These are phyloP conservation scores for Planoprotostelium fungivorum DNA, from an alignment of 78 protist genomes.

Conservation along the genomic window DNA sequence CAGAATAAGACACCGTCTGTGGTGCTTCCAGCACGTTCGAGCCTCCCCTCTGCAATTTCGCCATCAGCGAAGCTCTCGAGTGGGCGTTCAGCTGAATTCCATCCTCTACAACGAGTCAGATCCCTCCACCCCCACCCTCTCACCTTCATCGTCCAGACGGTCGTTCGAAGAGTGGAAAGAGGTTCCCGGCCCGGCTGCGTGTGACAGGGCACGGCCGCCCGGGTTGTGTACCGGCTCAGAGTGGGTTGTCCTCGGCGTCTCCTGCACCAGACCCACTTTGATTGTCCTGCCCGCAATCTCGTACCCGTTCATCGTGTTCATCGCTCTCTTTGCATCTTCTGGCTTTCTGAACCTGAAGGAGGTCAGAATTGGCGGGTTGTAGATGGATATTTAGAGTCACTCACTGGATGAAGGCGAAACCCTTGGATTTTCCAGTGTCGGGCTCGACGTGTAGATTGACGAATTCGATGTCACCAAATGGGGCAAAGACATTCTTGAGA, in stretches of 20 bases:
- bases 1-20: background rate
- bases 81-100: background rate
- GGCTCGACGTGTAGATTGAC: slow-evolving; percentile 19
- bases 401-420: slow-evolving; percentile 18
- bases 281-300: slow-evolving; percentile 6
- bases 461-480: slow-evolving; percentile 22
- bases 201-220: background rate
- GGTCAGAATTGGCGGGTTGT: background rate
- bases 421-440: background rate
- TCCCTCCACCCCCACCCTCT: background rate
- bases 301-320: slow-evolving; percentile 16
- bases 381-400: background rate
- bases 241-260: background rate
- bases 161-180: background rate
- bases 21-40: background rate
- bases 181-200: background rate
- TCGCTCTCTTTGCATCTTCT: slow-evolving; percentile 50
- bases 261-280: slow-evolving; percentile 34
- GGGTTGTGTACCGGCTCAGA: background rate
- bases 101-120: background rate
- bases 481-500: slow-evolving; percentile 22
- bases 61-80: background rate
- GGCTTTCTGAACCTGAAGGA: slow-evolving; percentile 21
- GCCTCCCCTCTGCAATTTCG: background rate
- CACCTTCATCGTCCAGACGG: background rate